phyloP scores from a whole-genome alignment of 257 asterid species.

The Prunella vulgaris region DNA sequence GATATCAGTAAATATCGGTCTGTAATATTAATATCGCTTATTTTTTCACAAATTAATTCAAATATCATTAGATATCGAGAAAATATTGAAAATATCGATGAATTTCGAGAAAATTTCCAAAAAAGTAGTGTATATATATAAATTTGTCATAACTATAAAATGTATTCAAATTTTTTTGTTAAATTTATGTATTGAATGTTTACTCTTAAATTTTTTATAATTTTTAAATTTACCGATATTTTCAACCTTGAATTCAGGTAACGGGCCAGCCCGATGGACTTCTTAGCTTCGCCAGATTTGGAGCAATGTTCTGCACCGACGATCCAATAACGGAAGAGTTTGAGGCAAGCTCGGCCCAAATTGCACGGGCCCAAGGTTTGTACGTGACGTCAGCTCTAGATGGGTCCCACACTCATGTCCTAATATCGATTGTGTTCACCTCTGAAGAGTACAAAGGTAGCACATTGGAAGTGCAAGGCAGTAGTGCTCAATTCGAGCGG shows the following conservation, averaged over 20 bases:
- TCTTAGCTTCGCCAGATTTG: conserved; percentile 36
- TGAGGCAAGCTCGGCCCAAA: conserved; percentile 28
- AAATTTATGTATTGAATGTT: no score
- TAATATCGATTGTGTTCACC: conserved; percentile 45
- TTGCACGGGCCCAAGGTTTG: conserved; percentile 48
- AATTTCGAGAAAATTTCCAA: no score
- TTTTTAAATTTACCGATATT: no score
- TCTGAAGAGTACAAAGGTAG: conserved; percentile 31
- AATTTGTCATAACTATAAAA: no score
- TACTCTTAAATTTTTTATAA: no score
- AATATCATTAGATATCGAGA: no score
- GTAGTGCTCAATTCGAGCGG: conserved; percentile 40
- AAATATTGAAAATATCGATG: no score
- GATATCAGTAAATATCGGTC: no score
- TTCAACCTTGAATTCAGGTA: conserved; percentile 19
- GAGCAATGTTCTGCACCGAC: conserved; percentile 45
- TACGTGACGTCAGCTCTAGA: conserved; percentile 53
- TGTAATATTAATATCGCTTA: no score
- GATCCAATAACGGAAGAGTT: conserved; percentile 36
- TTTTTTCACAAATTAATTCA: no score
- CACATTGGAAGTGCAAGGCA: conserved; percentile 49
- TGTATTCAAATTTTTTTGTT: no score
- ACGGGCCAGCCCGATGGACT: conserved; percentile 24
- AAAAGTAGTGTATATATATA: no score
- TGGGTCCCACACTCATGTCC: conserved; percentile 41